Conservation (phyloP, 805 yeast species). For the Priceomyces medius region DNA sequence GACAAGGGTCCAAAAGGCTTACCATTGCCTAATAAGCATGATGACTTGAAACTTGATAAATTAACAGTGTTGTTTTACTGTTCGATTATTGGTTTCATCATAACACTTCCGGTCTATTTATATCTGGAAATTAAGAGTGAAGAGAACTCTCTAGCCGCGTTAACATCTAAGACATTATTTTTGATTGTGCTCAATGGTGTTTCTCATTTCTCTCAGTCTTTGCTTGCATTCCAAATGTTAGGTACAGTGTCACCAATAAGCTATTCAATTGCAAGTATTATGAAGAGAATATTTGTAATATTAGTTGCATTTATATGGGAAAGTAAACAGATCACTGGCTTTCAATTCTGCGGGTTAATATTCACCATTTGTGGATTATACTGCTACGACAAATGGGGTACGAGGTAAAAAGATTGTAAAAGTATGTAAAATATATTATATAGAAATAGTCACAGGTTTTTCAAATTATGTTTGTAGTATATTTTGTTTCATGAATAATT, state of each 20-base stretch:
- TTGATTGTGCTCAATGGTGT: slow-evolving; percentile 61
- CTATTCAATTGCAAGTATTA: slow-evolving; percentile 74
- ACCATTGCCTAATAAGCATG: slow-evolving; percentile 26
- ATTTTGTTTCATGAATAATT: too few relatives aligned
- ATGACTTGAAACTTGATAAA: slow-evolving; percentile 54
- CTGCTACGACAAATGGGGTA: slow-evolving; percentile 44
- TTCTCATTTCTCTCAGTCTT: slow-evolving; percentile 69
- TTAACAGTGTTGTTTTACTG: slow-evolving; percentile 71
- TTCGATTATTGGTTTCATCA: slow-evolving; percentile 62
- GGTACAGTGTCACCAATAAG: slow-evolving; percentile 74
- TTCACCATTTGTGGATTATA: slow-evolving; percentile 42
- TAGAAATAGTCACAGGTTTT: too few relatives aligned
- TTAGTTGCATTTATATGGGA: slow-evolving; percentile 66
- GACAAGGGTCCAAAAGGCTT: neutral
- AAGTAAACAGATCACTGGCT: slow-evolving; percentile 19
- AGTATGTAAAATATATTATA: neutral
- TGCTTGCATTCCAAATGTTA: slow-evolving; percentile 72
- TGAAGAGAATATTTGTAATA: slow-evolving; percentile 72
- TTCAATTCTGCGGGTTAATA: slow-evolving; percentile 35
- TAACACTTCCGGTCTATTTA: slow-evolving; percentile 68
- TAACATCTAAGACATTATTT: slow-evolving; percentile 28
- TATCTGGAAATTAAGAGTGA: slow-evolving; percentile 48
- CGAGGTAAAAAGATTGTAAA: too few relatives aligned
- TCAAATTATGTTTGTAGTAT: too few relatives aligned
- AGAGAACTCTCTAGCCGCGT: slow-evolving; percentile 28